Evolutionary conservation across 2,329 filamentous ascomycete species (phyloP).

Genomic region (Cladobotryum mycophilum): DNA sequence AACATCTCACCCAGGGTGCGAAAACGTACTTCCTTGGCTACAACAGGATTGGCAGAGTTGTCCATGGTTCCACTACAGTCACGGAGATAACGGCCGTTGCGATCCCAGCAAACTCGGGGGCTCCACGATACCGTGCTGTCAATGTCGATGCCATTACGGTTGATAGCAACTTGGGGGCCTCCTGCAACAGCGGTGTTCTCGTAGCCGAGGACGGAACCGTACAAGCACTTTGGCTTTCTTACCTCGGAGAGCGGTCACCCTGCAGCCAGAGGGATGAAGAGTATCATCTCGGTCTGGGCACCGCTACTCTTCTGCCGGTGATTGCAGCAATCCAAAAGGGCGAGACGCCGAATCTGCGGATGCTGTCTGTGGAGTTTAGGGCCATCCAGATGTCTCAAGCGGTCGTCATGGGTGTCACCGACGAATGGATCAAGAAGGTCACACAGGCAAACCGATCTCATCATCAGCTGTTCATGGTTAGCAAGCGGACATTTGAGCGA

Average conservation of each 20-base stretch:
- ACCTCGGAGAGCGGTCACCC: constrained; percentile 80
- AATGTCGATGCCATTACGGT: constrained; percentile 97
- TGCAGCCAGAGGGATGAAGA: constrained; percentile 84
- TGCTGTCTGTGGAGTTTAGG: constrained; percentile 90
- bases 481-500: constrained; percentile 72
- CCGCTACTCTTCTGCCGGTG: constrained; percentile 83
- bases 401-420: constrained; percentile 91
- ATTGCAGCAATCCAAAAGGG: constrained; percentile 78
- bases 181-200: constrained; percentile 91
- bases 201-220: constrained; percentile 86
- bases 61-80: constrained; percentile 88
- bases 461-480: constrained; percentile 97
- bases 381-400: constrained; percentile 96
- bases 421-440: constrained; percentile 91
- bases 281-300: constrained; percentile 89
- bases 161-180: constrained; percentile 82
- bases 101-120: constrained; percentile 87
- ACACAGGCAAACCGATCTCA: constrained; percentile 82
- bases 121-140: constrained; percentile 87
- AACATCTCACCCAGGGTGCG: constrained; percentile 84
- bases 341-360: constrained; percentile 72
- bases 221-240: constrained; percentile 93
- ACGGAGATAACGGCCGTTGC: constrained; percentile 97
- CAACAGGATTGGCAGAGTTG: constrained; percentile 89
- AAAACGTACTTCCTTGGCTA: constrained; percentile 97